phyloP scores from a whole-genome alignment of 495 filamentous ascomycete species.

The Venustampulla echinocandica region DNA sequence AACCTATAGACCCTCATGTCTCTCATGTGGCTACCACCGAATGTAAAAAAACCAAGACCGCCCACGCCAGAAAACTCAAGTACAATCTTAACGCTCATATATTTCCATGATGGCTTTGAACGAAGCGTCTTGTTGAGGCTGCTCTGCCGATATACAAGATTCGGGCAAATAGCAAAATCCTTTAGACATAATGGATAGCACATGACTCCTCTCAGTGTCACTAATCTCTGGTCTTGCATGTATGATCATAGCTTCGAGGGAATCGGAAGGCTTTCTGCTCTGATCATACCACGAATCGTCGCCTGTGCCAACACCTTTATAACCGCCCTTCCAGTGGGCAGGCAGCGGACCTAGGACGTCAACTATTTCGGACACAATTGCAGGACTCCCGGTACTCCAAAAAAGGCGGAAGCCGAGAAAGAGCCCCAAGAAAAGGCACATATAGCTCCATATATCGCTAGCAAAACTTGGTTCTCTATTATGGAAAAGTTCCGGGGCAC shows the following conservation, averaged over 20 bases:
- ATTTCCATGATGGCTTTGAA: neutral
- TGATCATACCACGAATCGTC: conserved; percentile 5
- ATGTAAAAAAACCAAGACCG: too few relatives aligned
- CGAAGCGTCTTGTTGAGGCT: neutral
- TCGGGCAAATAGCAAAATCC: conserved; percentile 1
- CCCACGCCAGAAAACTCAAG: too few relatives aligned
- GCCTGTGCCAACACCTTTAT: neutral
- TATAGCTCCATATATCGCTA: conserved; percentile 33
- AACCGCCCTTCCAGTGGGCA: conserved; percentile 4
- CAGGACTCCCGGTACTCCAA: neutral
- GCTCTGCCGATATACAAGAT: neutral
- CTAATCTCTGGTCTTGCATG: conserved; percentile 1
- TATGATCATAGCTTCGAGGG: conserved; percentile 4
- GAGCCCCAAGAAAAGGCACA: conserved; percentile 25
- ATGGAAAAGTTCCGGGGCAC: conserved; percentile 27
- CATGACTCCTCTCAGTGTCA: conserved; percentile 2
- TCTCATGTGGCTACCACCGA: too few relatives aligned
- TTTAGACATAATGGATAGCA: conserved; percentile 8
- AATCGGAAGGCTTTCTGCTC: conserved; percentile 1
- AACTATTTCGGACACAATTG: neutral
- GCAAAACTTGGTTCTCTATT: conserved; percentile 22
- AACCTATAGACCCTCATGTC: too few relatives aligned
- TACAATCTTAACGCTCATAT: conserved; percentile 1
- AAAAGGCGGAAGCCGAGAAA: conserved; percentile 15
- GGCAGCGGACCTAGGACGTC: conserved; percentile 6